A percentile compares a stretch with the other conserved stretches of the same genome.
phyloP scores from a whole-genome alignment of 106 monocot genomes.

The Iris macrosiphon region DNA sequence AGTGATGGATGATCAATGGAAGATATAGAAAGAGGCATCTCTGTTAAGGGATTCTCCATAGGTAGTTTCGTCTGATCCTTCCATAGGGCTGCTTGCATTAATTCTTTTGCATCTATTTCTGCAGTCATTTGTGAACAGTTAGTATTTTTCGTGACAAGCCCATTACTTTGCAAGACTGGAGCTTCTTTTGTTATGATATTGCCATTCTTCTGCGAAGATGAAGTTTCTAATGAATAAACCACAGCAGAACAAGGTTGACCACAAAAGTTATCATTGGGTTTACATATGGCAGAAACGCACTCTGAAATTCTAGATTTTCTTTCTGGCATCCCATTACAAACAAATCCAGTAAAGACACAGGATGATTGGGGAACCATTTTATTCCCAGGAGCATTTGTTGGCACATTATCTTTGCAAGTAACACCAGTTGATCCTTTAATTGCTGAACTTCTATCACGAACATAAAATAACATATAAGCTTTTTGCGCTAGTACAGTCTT shows the following conservation, averaged over 20 bases:
- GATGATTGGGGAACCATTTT: constrained; percentile 6
- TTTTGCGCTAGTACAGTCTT: constrained; percentile 80
- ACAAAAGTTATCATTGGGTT: background rate
- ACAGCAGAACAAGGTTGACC: background rate
- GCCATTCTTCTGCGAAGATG: constrained; percentile 6
- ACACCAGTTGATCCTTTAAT: constrained; percentile 30
- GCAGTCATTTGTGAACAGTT: constrained; percentile 19
- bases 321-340: constrained; percentile 5
- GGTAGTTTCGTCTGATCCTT: constrained; percentile 1
- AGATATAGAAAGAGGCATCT: constrained; percentile 2
- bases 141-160: background rate
- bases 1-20: background rate
- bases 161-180: constrained; percentile 13
- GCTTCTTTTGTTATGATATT: background rate
- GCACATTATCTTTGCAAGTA: constrained; percentile 20
- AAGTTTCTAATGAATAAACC: background rate
- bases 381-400: constrained; percentile 26
- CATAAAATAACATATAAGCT: constrained; percentile 98
- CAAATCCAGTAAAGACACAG: constrained; percentile 1
- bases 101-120: constrained; percentile 1
- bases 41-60: constrained; percentile 2
- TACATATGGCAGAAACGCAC: background rate
- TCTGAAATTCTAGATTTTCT: constrained; percentile 9
- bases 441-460: constrained; percentile 53
- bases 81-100: constrained; percentile 2